Evolutionary conservation across 2,329 filamentous ascomycete genomes (phyloP).

Genomic region (Fusarium nematophilum): DNA sequence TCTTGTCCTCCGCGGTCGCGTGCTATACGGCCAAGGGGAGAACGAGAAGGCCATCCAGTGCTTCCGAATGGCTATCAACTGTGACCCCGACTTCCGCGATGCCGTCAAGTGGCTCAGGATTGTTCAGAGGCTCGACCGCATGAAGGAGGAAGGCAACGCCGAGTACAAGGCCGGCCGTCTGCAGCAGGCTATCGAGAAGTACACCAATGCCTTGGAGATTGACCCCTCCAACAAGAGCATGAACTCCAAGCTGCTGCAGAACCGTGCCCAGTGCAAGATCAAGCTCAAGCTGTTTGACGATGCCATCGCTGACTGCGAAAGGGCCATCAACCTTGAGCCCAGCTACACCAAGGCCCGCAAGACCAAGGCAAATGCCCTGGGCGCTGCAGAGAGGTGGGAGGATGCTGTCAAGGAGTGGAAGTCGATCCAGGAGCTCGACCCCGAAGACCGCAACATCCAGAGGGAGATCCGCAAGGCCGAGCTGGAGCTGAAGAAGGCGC

Average conservation of each 20-base stretch:
- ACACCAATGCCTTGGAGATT: constrained; percentile 83
- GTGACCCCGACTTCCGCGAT: constrained; percentile 91
- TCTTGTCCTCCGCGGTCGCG: constrained; percentile 86
- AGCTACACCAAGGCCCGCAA: constrained; percentile 91
- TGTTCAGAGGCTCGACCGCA: constrained; percentile 90
- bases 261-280: constrained; percentile 86
- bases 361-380: constrained; percentile 91
- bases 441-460: constrained; percentile 80
- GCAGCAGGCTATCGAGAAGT: constrained; percentile 84
- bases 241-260: constrained; percentile 94
- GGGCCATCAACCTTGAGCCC: constrained; percentile 84
- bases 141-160: constrained; percentile 92
- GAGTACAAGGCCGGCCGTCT: constrained; percentile 89
- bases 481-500: constrained; percentile 96
- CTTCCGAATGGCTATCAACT: constrained; percentile 88
- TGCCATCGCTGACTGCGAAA: constrained; percentile 87
- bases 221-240: constrained; percentile 91
- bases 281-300: constrained; percentile 86
- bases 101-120: constrained; percentile 89
- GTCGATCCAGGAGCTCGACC: constrained; percentile 83
- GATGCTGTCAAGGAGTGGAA: constrained; percentile 92
- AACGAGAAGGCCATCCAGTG: constrained; percentile 95
- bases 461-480: constrained; percentile 92
- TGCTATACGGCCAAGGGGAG: constrained; percentile 90
- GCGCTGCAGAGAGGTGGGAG: constrained; percentile 89